Base-by-base conservation (phyloP, 441 rosid genomes). In the Adansonia rubrostipa region DNA sequence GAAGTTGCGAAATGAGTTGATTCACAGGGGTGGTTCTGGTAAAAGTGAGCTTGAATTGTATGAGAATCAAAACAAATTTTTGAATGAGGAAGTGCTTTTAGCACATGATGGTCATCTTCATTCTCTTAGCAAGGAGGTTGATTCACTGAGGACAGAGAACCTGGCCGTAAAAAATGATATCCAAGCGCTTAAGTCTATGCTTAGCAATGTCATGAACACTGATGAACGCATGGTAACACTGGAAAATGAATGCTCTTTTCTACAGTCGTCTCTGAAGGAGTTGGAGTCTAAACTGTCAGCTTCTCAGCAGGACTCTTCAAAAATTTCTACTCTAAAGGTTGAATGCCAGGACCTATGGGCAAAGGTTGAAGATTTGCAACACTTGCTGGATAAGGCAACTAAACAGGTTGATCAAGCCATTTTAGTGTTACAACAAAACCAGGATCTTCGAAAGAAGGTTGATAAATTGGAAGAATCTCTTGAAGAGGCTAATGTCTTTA, bases 361-460 rank as follows among this genome's bases (percentile, higher is more conserved):
- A 67, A 94, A 90, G 87, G 96, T 93, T 45, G 96, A 86, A 82
- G 86, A 66, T 81, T 83, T 94, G 81, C 97, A 94, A 86, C 77
- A 77, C 19, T 57, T 92, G 84, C 78, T 92, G 24, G 90, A 93
- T 83, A 90, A 88, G 85, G 89, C 97, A n/a, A 89, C 96, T 20
- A 85, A 85, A 81, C 96, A 92, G 85, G 99, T 92, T 57, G 97
- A 94, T 86, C 98, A 94, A 83, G 91, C 98, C 53, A 83, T 90
- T 83, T 68, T 85, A 63, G 95, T 87, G 81, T 83, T 91, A 66
- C 95, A 96, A 84, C 90, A 94, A 92, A 96, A 92, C 81, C 93
- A 89, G 82, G 99, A 92, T 64, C 91, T 96, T 71, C 82, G 83
- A 70, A 87, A 80, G 81, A 94, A 92, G 88, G 98, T 94, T 60